Base-by-base conservation (phyloP, 208 protist species). In the Angomonas ambiguus region DNA sequence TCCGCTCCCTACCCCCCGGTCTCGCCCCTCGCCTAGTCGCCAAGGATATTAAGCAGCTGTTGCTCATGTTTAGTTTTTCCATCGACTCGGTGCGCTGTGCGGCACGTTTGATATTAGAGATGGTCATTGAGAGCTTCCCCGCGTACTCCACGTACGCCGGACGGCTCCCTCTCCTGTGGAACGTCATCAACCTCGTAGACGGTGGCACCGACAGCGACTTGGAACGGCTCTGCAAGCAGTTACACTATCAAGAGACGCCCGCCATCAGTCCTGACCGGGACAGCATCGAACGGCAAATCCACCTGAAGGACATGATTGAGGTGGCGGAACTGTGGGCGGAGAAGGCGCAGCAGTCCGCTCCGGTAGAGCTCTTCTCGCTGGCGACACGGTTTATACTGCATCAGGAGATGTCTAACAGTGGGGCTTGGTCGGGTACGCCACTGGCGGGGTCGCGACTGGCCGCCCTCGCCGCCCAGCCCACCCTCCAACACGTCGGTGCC, bases 151-250 rank as follows among this genome's bases (percentile, higher is more conserved):
- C 72, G n/a, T 72, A 78, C 72, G 76, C 74, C 24, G 71, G 67
- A 51, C 77, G 70, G 27, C 78, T 94, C 60, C 85, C 82, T 66
- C 76, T 92, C 38, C 69, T 94, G 69, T 94, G 88, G 88, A 67
- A 67, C 11, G 66, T 91, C 28, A 74, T 92, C 22, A 81, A 91
- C 73, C 58, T 91, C 41, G 65, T 91, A 16, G 79, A 90, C 41
- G 41, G 28, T 16, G 85, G 83, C 48, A 77, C 66, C 33, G 69
- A 74, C 13, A 62, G 71, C 8, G 74, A 91, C 20, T 65, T 92
- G 51, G 85, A 82, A 34, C 49, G 32, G 32, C 83, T 91, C 59
- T 94, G 85, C 65, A 58, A 65, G 16, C 71, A 71, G 42, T 59
- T 87, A 45, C 78, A 80, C 28, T 85, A 87, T 55, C 59, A 71